Evolutionary conservation across 2,329 filamentous ascomycete genomes (phyloP), one percentile per base, ranked within the genome.

Genomic region (Nectriaceae sp.): DNA sequence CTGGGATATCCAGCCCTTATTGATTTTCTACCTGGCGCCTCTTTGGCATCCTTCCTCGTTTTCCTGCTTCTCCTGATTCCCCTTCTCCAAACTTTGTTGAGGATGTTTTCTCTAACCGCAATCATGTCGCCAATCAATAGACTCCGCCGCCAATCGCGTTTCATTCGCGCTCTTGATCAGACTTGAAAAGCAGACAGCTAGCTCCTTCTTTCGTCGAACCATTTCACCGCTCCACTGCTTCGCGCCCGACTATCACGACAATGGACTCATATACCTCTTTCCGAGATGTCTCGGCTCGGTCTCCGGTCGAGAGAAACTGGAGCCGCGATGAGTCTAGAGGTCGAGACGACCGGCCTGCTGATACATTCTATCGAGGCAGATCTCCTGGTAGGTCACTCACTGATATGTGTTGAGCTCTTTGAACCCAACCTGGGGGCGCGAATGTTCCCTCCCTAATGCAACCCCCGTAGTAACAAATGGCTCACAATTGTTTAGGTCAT

Each of bases 281-380:
- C 56, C 74, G 81, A 55, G 80, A 83, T 50, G 65, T 67, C 44
- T 63, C 75, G 20, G 76, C 68, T 26, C 77, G 80, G 33, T 83
- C 80, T 21, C 79, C 81, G 3, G 68, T 64, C 40, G 78, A 82
- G 44, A 77, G 80, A 47, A 71, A 66, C 36, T 82, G 79, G 77
- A 70, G 62, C 36, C 78, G 79, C 42, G 80, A 83, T 44, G 81
- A 83, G 18, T 68, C 68, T 20, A 71, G 79, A 55, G 63, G 56
- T 26, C 77, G 79, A 59, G 76, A 80, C 5, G 78, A 82, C 22
- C 53, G 53, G n/a, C 35, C 49, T 11, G 59, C 74, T 41, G 83
- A 88, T 61, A 77, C 73, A 36, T 85, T 84, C 54, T 85, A 87
- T 59, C 79, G 85, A 50, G 80, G 79, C 52, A 80, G 87, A 66